phyloP scores from a whole-genome alignment of 78 protist genomes.

The Andalucia godoyi region DNA sequence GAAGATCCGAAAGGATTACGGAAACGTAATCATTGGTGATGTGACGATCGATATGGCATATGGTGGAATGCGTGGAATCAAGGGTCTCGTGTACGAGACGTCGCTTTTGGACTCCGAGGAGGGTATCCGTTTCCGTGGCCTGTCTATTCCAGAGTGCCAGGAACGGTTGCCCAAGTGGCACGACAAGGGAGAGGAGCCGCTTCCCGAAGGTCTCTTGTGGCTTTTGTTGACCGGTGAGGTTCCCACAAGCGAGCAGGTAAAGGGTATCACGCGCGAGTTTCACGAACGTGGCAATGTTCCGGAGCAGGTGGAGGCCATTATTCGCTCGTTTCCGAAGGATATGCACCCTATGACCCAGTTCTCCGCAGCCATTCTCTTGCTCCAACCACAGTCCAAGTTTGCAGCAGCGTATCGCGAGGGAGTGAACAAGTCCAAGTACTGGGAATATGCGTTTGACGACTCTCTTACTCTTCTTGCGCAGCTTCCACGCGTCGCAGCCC shows the following conservation, averaged over 20 bases:
- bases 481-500: conserved; percentile 81
- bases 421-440: conserved; percentile 77
- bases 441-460: conserved; percentile 83
- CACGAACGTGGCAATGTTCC: conserved; percentile 34
- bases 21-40: conserved; percentile 1
- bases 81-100: conserved; percentile 79
- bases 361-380: conserved; percentile 43
- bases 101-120: conserved; percentile 83
- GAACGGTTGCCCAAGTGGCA: conserved; percentile 76
- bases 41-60: conserved; percentile 50
- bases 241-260: conserved; percentile 70
- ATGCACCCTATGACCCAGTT: conserved; percentile 95
- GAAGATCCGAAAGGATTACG: background rate
- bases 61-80: conserved; percentile 92
- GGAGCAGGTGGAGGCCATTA: background rate
- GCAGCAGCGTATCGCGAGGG: conserved; percentile 77
- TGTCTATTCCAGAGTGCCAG: conserved; percentile 74
- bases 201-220: conserved; percentile 88
- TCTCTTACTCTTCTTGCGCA: conserved; percentile 79
- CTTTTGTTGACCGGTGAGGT: conserved; percentile 88
- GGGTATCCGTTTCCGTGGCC: conserved; percentile 88
- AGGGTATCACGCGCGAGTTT: conserved; percentile 35
- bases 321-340: conserved; percentile 50
- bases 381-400: conserved; percentile 63
- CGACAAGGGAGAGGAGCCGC: conserved; percentile 79